phyloP scores from a whole-genome alignment of 257 asterid genomes.

The Petunia axillaris region DNA sequence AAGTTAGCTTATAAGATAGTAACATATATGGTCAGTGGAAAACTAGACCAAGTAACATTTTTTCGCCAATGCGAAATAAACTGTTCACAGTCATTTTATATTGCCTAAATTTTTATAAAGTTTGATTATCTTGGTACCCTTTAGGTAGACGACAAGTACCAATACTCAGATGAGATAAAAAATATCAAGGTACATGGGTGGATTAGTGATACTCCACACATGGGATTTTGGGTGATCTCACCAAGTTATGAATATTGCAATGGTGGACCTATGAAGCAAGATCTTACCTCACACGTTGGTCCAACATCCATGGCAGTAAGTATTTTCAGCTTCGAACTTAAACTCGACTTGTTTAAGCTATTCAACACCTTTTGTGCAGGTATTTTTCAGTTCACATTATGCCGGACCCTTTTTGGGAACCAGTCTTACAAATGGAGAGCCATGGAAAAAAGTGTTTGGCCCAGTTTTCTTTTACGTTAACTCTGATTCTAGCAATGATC shows the following conservation, averaged over 20 bases:
- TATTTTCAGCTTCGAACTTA: neutral
- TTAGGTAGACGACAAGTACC: slow-evolving; percentile 77
- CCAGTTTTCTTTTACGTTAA: slow-evolving; percentile 66
- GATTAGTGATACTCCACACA: slow-evolving; percentile 44
- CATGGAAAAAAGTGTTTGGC: slow-evolving; percentile 68
- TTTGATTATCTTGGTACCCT: neutral
- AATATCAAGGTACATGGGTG: slow-evolving; percentile 71
- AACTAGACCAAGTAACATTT: no score
- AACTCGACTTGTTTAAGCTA: neutral
- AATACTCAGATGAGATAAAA: slow-evolving; percentile 57
- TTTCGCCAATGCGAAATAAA: no score
- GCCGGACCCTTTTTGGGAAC: slow-evolving; percentile 49
- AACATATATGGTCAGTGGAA: no score
- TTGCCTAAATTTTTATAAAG: neutral
- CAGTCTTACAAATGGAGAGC: slow-evolving; percentile 49
- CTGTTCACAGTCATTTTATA: neutral
- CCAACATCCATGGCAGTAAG: slow-evolving; percentile 61
- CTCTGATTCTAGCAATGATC: slow-evolving; percentile 41
- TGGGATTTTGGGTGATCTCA: slow-evolving; percentile 71
- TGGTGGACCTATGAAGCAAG: slow-evolving; percentile 65
- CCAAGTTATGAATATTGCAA: slow-evolving; percentile 68
- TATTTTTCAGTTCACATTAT: slow-evolving; percentile 58
- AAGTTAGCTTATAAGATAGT: no score
- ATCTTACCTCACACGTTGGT: slow-evolving; percentile 68
- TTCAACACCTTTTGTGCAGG: slow-evolving; percentile 29